These are phyloP conservation scores for Fimicolochytrium jonesii DNA, from an alignment of 192 early-diverging fungal species.

Conservation along the genomic window DNA sequence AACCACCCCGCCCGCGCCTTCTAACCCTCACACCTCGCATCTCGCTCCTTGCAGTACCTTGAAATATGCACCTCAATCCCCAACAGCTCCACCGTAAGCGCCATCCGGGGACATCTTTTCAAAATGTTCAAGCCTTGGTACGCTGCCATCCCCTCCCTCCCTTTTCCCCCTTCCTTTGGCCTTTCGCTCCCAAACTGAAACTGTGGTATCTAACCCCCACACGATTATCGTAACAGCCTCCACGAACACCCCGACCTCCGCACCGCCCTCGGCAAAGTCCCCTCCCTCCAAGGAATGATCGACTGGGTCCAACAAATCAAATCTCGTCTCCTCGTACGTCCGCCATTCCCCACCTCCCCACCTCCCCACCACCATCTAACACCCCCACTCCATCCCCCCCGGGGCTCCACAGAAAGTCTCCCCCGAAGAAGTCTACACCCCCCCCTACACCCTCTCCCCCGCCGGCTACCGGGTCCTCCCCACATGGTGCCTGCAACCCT, in stretches of 20 bases:
- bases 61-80: slow-evolving; percentile 67
- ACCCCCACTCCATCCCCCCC: no score
- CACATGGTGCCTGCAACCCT: slow-evolving; percentile 66
- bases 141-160: no score
- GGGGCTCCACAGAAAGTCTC: no score
- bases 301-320: slow-evolving; percentile 56
- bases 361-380: no score
- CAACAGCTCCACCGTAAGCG: slow-evolving; percentile 55
- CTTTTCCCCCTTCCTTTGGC: no score
- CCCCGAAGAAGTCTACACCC: slow-evolving; percentile 23
- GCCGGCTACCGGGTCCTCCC: slow-evolving; percentile 58
- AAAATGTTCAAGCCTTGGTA: slow-evolving; percentile 72
- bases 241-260: slow-evolving; percentile 77
- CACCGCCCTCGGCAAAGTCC: slow-evolving; percentile 58
- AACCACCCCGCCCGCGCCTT: not conserved
- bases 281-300: slow-evolving; percentile 56
- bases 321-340: slow-evolving; percentile 41
- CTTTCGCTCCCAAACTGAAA: not conserved
- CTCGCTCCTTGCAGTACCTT: slow-evolving; percentile 57
- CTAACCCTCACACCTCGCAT: not conserved
- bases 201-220: not conserved
- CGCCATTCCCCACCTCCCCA: slow-evolving; percentile 34
- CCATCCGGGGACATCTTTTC: slow-evolving; percentile 86
- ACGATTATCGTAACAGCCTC: slow-evolving; percentile 57
- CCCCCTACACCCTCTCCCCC: slow-evolving; percentile 42